Base-by-base conservation (phyloP, 306 rosid genomes). In the Leucaena leucocephala region DNA sequence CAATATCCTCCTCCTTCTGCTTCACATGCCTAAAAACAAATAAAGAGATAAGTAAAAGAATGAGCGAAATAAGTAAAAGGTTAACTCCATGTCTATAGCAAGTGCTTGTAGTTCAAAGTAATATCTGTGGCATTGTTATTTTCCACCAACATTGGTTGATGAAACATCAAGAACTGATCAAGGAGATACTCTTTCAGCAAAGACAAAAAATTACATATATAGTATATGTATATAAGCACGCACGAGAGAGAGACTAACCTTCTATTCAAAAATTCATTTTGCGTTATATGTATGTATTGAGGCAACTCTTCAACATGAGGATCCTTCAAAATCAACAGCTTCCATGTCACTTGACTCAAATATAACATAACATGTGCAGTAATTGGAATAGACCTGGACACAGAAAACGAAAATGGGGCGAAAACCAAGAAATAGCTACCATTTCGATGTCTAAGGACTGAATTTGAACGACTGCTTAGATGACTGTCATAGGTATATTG, bases 1-100 rank as follows among this genome's bases (percentile, higher is more conserved):
- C 90, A 80, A 92, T 85, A 78, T 94, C 98, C 81, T 94, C 97
- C 89, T 92, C 98, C 87, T 86, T 87, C 85, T 86, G 97, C 87
- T 87, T 94, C 89, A 78, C 85, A 73, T 89, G 97, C 78, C 98
- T 94, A 34, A 63, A 75, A 45, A 83, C 22, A 42, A 49, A 71
- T 17, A n/a, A 83, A 77, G 59, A 64, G 63, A 78, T 13, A 55
- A 49, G 35, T 11, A 74, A 50, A 68, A 36, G 46, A 55, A 52
- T 62, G 19, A 78, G 75, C 46, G 72, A 13, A 48, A 52, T 5
- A 52, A 52, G 22, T n/a, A 52, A 52, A n/a, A 52, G 54, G 1
- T 27, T 27, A 27, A 27, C 27, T 27, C 27, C 27, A 27, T 1
- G 27, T 27, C 27, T 27, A 27, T 27, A 27, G 21, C 10, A n/a